Base-by-base conservation (phyloP, 352 stramenopile species). In the Pythium aquatile region DNA sequence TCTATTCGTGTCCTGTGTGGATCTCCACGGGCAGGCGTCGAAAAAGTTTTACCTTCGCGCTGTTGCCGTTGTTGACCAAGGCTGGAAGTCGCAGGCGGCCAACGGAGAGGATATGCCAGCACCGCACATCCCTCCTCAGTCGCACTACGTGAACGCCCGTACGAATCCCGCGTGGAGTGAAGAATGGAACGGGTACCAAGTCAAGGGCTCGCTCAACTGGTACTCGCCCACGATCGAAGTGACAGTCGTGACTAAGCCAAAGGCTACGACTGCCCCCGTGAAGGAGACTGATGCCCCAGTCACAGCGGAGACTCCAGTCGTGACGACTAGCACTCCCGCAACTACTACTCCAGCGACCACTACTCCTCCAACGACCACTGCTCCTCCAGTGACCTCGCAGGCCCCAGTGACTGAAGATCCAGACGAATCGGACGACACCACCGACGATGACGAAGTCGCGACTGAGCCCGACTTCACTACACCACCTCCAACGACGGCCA, bases 101-200 rank as follows among this genome's bases (percentile, higher is more conserved):
- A 77, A 91, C 59, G 81, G 75, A 16, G 72, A 82, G 29, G 74
- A 92, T 44, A 57, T 54, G 26, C 79, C 81, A 35, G 87, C 81
- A n/a, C 86, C 86, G 14, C 68, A 65, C 9, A 76, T 91, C 39
- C 78, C 76, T 26, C 86, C 86, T 29, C 86, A 95, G 70, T 93
- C 84, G 8, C 86, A 95, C 64, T 63, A 91, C 14, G 86, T 95
- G 37, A 95, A 95, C 60, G 84, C 82, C 35, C 78, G 86, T 54
- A 93, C 84, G 20, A 93, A 95, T 46, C 59, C 72, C 0, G 39
- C 70, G 28, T 94, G 83, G 84, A 62, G 76, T 16, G 73, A 75
- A 56, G 71, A 81, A 28, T 92, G 73, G 76, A 93, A 93, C 63
- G 86, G 81, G 0, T 79, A 88, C 42, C 69, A 70, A 49, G 79